Evolutionary conservation across 371 early-diverging fungal species (phyloP).

Genomic region (Mucor racemosus): DNA sequence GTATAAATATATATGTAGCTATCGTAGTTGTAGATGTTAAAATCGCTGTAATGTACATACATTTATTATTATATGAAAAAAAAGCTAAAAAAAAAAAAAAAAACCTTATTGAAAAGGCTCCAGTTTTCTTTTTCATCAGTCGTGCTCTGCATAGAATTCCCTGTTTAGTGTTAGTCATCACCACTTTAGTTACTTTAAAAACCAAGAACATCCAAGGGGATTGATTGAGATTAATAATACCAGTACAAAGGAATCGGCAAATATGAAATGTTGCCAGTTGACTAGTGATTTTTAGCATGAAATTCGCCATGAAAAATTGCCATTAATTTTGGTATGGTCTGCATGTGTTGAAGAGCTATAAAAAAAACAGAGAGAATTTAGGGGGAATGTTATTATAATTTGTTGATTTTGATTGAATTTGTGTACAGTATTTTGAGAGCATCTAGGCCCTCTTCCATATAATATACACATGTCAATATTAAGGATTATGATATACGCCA

Average conservation of each 20-base stretch:
- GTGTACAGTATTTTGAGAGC: background rate
- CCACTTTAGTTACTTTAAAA: background rate
- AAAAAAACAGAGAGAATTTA: background rate
- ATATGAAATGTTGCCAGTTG: too few relatives aligned
- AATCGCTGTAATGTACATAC: background rate
- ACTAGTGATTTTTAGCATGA: too few relatives aligned
- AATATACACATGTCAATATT: background rate
- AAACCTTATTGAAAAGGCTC: background rate
- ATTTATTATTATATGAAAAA: background rate
- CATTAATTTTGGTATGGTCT: constrained; percentile 9
- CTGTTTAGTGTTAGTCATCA: constrained; percentile 4
- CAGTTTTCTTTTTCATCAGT: background rate
- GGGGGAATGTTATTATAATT: constrained; percentile 6
- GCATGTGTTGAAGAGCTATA: constrained; percentile 2
- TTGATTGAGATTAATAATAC: too few relatives aligned
- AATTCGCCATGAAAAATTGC: background rate
- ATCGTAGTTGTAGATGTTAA: background rate
- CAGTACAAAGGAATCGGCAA: too few relatives aligned
- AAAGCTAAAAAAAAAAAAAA: background rate
- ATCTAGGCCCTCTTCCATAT: background rate
- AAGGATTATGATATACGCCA: background rate
- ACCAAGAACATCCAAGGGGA: background rate
- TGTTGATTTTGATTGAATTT: background rate
- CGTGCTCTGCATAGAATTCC: constrained; percentile 1
- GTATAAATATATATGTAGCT: background rate